Evolutionary conservation across 1,284 basidiomycete species (phyloP).

Genomic region (Puccinia coronata): DNA sequence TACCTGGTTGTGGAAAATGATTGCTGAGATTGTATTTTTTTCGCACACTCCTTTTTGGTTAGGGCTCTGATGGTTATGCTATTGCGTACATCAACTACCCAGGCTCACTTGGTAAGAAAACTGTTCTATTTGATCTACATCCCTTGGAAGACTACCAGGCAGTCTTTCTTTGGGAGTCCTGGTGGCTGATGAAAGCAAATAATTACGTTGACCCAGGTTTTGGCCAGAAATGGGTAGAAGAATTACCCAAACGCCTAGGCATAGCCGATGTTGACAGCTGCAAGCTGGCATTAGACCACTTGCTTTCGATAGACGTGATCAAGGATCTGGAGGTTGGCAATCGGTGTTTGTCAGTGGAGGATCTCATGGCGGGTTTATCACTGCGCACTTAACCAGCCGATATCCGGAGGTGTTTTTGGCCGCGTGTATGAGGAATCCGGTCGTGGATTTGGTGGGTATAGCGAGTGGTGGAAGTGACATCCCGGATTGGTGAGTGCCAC

Average conservation of each 20-base stretch:
- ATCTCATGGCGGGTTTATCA: constrained; percentile 72
- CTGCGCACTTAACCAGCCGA: constrained; percentile 68
- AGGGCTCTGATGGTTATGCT: constrained; percentile 67
- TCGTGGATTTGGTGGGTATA: constrained; percentile 65
- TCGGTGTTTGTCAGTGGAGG: constrained; percentile 68
- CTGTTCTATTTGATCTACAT: background rate
- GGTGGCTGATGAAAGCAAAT: background rate
- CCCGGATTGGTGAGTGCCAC: constrained; percentile 71
- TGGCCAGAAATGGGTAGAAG: constrained; percentile 62
- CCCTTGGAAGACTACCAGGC: background rate
- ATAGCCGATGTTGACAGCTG: constrained; percentile 70
- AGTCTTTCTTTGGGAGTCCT: no score
- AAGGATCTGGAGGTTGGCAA: constrained; percentile 50
- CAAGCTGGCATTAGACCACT: constrained; percentile 64
- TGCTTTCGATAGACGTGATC: constrained; percentile 54
- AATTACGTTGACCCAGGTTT: constrained; percentile 55
- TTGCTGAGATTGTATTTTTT: background rate
- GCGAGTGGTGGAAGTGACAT: constrained; percentile 67
- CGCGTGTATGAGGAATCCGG: constrained; percentile 70
- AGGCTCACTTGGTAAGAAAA: constrained; percentile 65
- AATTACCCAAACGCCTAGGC: constrained; percentile 67
- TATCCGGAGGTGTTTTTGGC: constrained; percentile 68
- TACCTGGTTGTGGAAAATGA: background rate
- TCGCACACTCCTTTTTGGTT: background rate
- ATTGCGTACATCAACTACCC: constrained; percentile 70